Evolutionary conservation across 2,329 filamentous ascomycete genomes (phyloP), one percentile per base, ranked within the genome.

Genomic region (Penicillium sp.): DNA sequence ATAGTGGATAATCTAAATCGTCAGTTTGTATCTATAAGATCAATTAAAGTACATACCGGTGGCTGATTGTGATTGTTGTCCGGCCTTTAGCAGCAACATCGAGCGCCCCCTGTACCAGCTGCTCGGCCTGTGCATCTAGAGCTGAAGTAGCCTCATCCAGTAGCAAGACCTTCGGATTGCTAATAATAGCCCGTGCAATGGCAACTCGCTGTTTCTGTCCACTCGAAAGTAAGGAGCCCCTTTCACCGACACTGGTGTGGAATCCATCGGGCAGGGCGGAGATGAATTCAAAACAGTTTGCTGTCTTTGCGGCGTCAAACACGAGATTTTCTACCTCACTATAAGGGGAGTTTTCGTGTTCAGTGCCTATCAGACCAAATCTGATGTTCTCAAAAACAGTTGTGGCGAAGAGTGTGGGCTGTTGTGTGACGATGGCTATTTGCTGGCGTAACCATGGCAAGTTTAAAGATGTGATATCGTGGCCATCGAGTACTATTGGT

Each of bases 181-280:
- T 93, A 30, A 97, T 90, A 55, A 97, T 84, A 36, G 92, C 92
- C 67, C 91, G 83, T 7, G 93, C 91, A 73, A 97, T 97, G 11
- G 93, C 91, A 69, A 97, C 94, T 64, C 94, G 89, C 75, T 97
- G 94, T 74, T 96, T 96, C 75, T 99, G 94, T 35, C 94, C 94
- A 71, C 94, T 94, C 50, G 88, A 91, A 6, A 95, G 79, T 45
- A 93, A 76, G 66, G 92, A 91, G 80, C 81, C 55, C 89, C 33
- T 35, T 25, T 53, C 48, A 1, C 58, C 58, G 8, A 56, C 40
- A 2, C 43, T 14, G 1, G 48, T 60, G 3, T 47, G 25, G 33
- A 56, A 60, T 7, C 55, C 48, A 1, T 53, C 17, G 2, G 55
- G 52, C 5, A 60, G 42, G 12, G 11, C 12, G 2, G 22, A 48